A percentile compares a stretch with the other conserved stretches of the same genome.
These are phyloP conservation scores for Didymella lethalis DNA, from an alignment of 2,329 filamentous ascomycete genomes.

Conservation along the genomic window DNA sequence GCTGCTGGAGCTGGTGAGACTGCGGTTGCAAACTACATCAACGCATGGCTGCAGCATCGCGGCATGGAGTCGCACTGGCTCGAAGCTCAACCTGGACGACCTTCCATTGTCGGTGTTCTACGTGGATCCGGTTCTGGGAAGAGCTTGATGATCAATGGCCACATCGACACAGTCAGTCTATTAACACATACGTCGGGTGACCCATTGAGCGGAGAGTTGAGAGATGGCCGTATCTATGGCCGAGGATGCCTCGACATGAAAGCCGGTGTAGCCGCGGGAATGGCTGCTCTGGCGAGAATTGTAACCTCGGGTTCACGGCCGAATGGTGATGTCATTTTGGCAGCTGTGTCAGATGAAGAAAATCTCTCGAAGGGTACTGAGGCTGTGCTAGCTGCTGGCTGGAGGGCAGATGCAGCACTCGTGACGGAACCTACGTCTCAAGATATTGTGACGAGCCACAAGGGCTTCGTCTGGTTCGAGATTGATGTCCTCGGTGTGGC, in stretches of 20 bases:
- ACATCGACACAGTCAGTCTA: constrained; percentile 62
- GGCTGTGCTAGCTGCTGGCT: background rate
- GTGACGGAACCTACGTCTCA: background rate
- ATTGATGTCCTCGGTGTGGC: background rate
- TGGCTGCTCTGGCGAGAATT: background rate
- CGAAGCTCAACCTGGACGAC: constrained; percentile 56
- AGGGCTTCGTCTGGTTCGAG: background rate
- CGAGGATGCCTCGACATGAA: background rate
- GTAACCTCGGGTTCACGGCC: background rate
- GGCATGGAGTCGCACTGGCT: constrained; percentile 61
- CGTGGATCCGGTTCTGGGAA: constrained; percentile 59
- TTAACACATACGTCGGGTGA: constrained; percentile 54
- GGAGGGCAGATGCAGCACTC: background rate
- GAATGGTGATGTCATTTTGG: background rate
- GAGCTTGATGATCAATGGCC: constrained; percentile 62
- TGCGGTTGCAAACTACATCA: constrained; percentile 48
- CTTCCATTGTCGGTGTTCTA: constrained; percentile 60
- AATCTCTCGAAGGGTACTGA: background rate
- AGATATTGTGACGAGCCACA: background rate
- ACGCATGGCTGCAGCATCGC: constrained; percentile 61
- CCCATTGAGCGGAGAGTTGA: background rate
- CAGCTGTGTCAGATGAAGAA: background rate
- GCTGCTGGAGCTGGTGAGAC: background rate
- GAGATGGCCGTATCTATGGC: background rate
- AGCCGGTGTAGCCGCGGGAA: background rate